Percentiles rank a stretch among this genome's conserved stretches.
These are phyloP conservation scores for Breynia disticha DNA, from an alignment of 441 rosid genomes.

Conservation along the genomic window DNA sequence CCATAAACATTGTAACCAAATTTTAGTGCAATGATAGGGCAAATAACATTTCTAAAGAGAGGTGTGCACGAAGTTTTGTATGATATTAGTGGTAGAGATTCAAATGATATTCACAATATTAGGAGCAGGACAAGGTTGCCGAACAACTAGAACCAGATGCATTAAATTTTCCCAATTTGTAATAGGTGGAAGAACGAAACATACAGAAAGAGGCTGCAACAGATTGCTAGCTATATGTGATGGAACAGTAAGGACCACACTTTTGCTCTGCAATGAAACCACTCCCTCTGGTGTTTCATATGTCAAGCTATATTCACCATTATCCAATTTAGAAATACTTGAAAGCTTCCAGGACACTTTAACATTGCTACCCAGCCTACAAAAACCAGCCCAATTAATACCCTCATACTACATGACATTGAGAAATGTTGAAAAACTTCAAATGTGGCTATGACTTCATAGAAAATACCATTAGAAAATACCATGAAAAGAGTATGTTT, in stretches of 20 bases:
- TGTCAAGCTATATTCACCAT: constrained; percentile 50
- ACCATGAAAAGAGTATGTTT: not conserved
- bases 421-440: not conserved
- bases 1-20: too few species aligned
- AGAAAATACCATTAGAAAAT: constrained; percentile 6
- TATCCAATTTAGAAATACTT: constrained; percentile 46
- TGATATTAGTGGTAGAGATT: too few species aligned
- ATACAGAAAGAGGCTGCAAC: constrained; percentile 67
- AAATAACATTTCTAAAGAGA: too few species aligned
- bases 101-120: too few species aligned
- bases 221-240: constrained; percentile 70
- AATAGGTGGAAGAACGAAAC: constrained; percentile 22
- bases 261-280: constrained; percentile 60
- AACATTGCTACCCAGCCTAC: constrained; percentile 69
- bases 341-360: constrained; percentile 78
- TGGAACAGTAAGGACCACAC: constrained; percentile 77
- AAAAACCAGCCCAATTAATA: constrained; percentile 15
- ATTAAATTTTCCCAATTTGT: not conserved
- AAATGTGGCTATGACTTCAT: not conserved
- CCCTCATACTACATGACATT: constrained; percentile 1
- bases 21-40: too few species aligned
- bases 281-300: constrained; percentile 85
- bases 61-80: too few species aligned
- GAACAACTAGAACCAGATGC: not conserved
- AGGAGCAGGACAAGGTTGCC: too few species aligned